These are phyloP conservation scores for Barnettozyma vustinii DNA, from an alignment of 805 yeast species.

Conservation along the genomic window DNA sequence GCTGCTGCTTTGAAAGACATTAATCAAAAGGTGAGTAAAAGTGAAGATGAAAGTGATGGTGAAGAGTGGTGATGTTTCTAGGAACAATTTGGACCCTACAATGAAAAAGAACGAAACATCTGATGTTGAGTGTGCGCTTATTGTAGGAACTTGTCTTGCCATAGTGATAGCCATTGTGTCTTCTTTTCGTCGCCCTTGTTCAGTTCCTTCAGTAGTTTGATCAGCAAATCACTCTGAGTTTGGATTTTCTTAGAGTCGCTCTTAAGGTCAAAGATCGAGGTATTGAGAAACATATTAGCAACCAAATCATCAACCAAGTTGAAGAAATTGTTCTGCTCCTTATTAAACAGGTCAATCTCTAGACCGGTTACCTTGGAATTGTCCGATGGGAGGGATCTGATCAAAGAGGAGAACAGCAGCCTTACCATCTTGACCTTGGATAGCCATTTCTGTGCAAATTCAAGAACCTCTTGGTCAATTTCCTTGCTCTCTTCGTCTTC, in stretches of 20 bases:
- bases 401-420: slow-evolving; percentile 50
- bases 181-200: slow-evolving; percentile 48
- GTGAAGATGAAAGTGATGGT: slow-evolving; percentile 81
- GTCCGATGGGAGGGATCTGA: slow-evolving; percentile 48
- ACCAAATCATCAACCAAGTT: slow-evolving; percentile 52
- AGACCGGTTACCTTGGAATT: slow-evolving; percentile 32
- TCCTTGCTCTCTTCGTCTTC: slow-evolving; percentile 24
- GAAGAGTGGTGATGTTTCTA: slow-evolving; percentile 53
- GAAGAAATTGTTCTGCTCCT: slow-evolving; percentile 37
- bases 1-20: slow-evolving; percentile 81
- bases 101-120: neutral
- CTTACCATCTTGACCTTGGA: slow-evolving; percentile 51
- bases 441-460: slow-evolving; percentile 44
- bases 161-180: slow-evolving; percentile 51
- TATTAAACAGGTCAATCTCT: slow-evolving; percentile 42
- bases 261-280: slow-evolving; percentile 21
- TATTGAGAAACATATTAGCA: slow-evolving; percentile 45
- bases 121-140: neutral
- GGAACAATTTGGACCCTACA: neutral
- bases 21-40: slow-evolving; percentile 72
- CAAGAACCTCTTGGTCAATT: slow-evolving; percentile 32
- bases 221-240: slow-evolving; percentile 13
- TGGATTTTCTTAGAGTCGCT: slow-evolving; percentile 30
- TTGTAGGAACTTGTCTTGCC: slow-evolving; percentile 39
- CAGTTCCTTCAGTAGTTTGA: slow-evolving; percentile 32